Base-by-base conservation (phyloP, 2,329 filamentous ascomycete species). In the Grosmannia clavigera region DNA sequence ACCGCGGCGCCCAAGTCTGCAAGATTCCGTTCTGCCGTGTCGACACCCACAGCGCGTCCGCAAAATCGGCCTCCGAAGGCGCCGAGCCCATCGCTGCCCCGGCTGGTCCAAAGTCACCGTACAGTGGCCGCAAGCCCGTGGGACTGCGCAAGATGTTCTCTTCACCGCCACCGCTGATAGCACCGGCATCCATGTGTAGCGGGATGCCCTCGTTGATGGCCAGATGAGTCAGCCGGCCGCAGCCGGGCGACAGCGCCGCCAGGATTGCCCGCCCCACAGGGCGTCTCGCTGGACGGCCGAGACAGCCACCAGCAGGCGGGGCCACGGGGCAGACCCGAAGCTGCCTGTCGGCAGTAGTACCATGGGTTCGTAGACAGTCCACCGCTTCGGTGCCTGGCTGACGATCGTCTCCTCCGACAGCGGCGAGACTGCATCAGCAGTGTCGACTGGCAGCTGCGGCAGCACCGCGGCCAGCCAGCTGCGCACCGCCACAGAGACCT, bases 1-100 rank as follows among this genome's bases (percentile, higher is more conserved):
- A 92, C 0, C 85, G 74, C 16, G 92, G 92, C 1, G 91, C 88
- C 92, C 92, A 97, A 2, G 81, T 85, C 74, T 97, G 92, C 43
- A 76, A 73, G 61, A 97, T 87, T 2, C 86, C 87, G 68, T 90
- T 89, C 70, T 96, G 91, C 58, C 79, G 82, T 5, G 87, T 85
- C 14, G 79, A 81, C 0, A 88, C 87, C 92, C 92, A 97, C 63
- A 95, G 82, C 0, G 90, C 86, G 1, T 70, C 61, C 0, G 76
- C 70, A 61, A 95, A 87, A 67, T 92, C 86, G 1, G 67, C 58
- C 1, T 67, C 59, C 0, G 70, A 69, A 1, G 76, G 73, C 11
- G 68, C 63, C 46, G 29, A 35, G 38, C 38, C 50, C 11, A 4
- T 50, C 63, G 68, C 46, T 58, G 10, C 9, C 33, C 59, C 52